phyloP scores from a whole-genome alignment of 2,329 filamentous ascomycete genomes.

The Scytalidium sp. region DNA sequence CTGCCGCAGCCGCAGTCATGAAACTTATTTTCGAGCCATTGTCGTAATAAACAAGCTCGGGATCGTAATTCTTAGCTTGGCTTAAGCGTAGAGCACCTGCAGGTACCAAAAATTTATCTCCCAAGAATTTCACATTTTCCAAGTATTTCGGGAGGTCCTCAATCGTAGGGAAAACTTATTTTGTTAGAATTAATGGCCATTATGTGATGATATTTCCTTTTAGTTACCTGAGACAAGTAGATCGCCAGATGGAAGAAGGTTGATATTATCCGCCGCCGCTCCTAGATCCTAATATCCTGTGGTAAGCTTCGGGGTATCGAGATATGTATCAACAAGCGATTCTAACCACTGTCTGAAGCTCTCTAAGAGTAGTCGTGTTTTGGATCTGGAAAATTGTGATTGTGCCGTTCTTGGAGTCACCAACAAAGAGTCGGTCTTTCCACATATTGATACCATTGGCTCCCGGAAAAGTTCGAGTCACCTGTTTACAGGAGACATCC shows the following conservation, averaged over 20 bases:
- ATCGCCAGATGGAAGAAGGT: neutral
- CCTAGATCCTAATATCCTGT: neutral
- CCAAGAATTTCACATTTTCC: neutral
- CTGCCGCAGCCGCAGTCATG: neutral
- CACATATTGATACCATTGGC: neutral
- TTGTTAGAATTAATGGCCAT: neutral
- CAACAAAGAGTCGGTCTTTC: neutral
- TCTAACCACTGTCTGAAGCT: neutral
- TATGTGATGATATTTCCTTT: neutral
- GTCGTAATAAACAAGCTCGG: neutral
- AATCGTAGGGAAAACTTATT: neutral
- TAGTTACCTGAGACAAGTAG: neutral
- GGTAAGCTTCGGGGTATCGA: neutral
- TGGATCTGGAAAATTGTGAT: neutral
- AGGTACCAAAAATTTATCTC: neutral
- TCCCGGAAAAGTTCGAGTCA: neutral
- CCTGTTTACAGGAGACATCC: neutral
- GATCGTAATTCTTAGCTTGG: neutral
- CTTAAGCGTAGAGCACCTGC: neutral
- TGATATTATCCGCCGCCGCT: neutral
- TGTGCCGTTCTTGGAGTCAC: neutral
- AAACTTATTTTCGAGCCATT: neutral
- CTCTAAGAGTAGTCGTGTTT: neutral
- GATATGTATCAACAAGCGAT: neutral
- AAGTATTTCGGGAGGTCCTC: neutral